These are phyloP conservation scores for Linnemannia zychae DNA, from an alignment of 192 early-diverging fungal genomes.

Conservation along the genomic window DNA sequence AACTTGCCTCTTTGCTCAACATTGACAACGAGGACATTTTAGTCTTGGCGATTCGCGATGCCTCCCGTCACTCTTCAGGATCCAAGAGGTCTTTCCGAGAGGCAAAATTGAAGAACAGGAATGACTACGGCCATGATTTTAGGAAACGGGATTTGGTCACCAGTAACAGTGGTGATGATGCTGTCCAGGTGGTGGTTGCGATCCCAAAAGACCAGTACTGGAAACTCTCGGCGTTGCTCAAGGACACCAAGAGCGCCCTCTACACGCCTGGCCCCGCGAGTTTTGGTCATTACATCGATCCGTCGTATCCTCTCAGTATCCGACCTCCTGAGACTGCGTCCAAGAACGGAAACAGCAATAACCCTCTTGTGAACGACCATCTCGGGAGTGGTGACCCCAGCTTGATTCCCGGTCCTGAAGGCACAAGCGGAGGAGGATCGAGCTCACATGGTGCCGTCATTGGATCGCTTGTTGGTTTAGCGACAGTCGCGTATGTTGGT, in stretches of 20 bases:
- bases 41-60: conserved; percentile 47
- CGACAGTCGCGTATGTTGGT: conserved; percentile 36
- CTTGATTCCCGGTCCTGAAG: neutral
- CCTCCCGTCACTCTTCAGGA: neutral
- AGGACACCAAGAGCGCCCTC: conserved; percentile 10
- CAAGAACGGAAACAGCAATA: neutral
- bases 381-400: neutral
- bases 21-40: conserved; percentile 17
- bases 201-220: conserved; percentile 33
- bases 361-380: neutral
- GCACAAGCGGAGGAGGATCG: neutral
- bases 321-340: conserved; percentile 14
- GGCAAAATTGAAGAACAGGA: neutral
- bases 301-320: conserved; percentile 15
- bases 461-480: conserved; percentile 29
- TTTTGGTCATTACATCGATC: conserved; percentile 47
- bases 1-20: conserved; percentile 20
- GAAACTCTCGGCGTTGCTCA: conserved; percentile 8
- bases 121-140: neutral
- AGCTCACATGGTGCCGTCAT: conserved; percentile 9
- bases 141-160: conserved; percentile 33
- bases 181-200: conserved; percentile 32
- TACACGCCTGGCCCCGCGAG: conserved; percentile 2
- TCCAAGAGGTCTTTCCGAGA: neutral
- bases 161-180: conserved; percentile 18